Evolutionary conservation across 2,329 filamentous ascomycete genomes (phyloP).

Genomic region (Fusarium liriodendri): DNA sequence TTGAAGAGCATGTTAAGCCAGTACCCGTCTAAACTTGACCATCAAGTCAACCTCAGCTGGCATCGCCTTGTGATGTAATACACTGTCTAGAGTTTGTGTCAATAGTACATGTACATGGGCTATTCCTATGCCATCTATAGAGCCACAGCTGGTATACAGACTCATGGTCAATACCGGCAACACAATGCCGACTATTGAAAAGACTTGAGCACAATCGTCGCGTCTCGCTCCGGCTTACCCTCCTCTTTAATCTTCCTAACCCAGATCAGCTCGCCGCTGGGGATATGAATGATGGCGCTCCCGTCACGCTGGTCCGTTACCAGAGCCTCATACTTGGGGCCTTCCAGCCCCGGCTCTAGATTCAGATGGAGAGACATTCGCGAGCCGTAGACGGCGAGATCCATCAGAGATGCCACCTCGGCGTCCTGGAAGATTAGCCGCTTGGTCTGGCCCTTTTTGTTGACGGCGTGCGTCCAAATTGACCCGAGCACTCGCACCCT

Average conservation of each 20-base stretch:
- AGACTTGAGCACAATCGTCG: slow-evolving; percentile 39
- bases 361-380: slow-evolving; percentile 33
- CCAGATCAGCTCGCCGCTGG: slow-evolving; percentile 36
- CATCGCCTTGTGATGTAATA: neutral
- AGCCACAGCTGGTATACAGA: neutral
- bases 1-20: neutral
- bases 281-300: slow-evolving; percentile 38
- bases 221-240: slow-evolving; percentile 45
- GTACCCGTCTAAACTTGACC: too few relatives aligned
- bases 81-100: neutral
- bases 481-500: slow-evolving; percentile 71
- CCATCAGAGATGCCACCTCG: slow-evolving; percentile 30
- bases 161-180: neutral
- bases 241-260: slow-evolving; percentile 49
- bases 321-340: slow-evolving; percentile 5
- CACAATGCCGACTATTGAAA: neutral
- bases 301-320: slow-evolving; percentile 29
- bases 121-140: neutral
- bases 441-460: slow-evolving; percentile 39
- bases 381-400: neutral
- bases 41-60: neutral
- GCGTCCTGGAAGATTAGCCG: slow-evolving; percentile 55
- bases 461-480: slow-evolving; percentile 68
- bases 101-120: neutral
- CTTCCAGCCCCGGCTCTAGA: neutral